Evolutionary conservation across 164 flowering plant genomes (phyloP), one percentile per base, ranked within the genome.

Genomic region (Cinnamomum chago): DNA sequence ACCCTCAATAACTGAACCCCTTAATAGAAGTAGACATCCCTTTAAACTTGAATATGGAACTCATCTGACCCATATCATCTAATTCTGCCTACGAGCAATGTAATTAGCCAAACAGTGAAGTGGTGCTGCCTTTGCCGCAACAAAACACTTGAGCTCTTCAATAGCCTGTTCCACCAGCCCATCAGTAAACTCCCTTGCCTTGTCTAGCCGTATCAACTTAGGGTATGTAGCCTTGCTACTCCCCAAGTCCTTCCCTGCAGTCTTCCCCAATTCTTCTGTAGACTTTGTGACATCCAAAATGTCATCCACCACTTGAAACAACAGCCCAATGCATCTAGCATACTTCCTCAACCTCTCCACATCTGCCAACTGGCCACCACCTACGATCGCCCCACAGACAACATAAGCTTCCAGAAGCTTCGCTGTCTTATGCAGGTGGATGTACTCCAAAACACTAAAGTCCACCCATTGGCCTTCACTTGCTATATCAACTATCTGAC

Each of bases 261-360:
- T 72, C 68, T 72, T 72, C 25, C 75, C 75, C 58, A 72, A 47
- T 51, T 72, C 75, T 40, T 74, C 76, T 2, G 82, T 74, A 6
- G 83, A 77, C 73, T 79, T 79, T 5, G 85, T 82, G 20, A 84
- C 81, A 70, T 84, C 86, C 72, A 84, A 62, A 72, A 84, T 80
- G 66, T 84, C 86, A 58, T 84, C 86, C 62, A 82, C 86, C 80
- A 82, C 85, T 65, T 83, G 85, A 77, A 83, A 83, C 78, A 81
- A 25, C 68, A 81, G 65, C 60, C 86, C 86, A 5, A 83, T 50
- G 18, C 74, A 73, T 58, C 84, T 70, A 0, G 83, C 84, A 51
- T 83, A 83, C 74, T 52, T 81, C 75, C 84, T 74, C 76, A 83
- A 4, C 66, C 79, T 79, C 80, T 79, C 84, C 18, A 82, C 83